Evolutionary conservation across 179 eudicot genomes (phyloP).

Genomic region (Actinidia arguta): DNA sequence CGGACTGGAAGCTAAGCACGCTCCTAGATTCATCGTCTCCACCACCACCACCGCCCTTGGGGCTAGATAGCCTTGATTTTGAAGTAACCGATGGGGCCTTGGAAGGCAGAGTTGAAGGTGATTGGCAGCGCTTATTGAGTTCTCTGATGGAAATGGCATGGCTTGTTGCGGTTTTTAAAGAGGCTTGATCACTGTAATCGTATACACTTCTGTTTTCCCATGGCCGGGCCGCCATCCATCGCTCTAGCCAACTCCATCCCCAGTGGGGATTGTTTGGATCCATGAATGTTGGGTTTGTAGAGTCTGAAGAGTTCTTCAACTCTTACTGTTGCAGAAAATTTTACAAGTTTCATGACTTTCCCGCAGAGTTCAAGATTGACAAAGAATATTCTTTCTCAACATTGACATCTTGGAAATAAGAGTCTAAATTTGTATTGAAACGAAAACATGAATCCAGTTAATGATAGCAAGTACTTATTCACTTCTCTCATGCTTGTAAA

Average conservation of each 20-base stretch:
- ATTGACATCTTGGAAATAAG: not conserved
- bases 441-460: not conserved
- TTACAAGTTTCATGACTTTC: not conserved
- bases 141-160: slow-evolving; percentile 45
- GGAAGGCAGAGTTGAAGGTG: slow-evolving; percentile 56
- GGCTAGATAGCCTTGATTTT: slow-evolving; percentile 49
- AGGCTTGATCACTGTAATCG: slow-evolving; percentile 42
- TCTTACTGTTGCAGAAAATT: slow-evolving; percentile 46
- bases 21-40: slow-evolving; percentile 68
- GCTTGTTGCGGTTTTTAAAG: slow-evolving; percentile 49
- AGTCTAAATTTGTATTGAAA: too few relatives aligned
- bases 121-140: slow-evolving; percentile 48
- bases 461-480: not conserved
- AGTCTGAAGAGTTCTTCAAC: slow-evolving; percentile 61
- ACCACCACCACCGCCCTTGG: slow-evolving; percentile 35
- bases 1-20: slow-evolving; percentile 56
- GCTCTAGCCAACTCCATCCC: slow-evolving; percentile 98
- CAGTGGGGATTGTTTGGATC: slow-evolving; percentile 87
- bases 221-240: slow-evolving; percentile 93
- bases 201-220: slow-evolving; percentile 57
- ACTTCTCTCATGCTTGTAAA: not conserved
- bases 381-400: not conserved
- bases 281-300: slow-evolving; percentile 67
- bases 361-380: not conserved
- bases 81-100: slow-evolving; percentile 33